Percentiles rank a stretch among this genome's conserved stretches.
phyloP scores from a whole-genome alignment of 78 protist species.

The Dictyostelium firmibasis region DNA sequence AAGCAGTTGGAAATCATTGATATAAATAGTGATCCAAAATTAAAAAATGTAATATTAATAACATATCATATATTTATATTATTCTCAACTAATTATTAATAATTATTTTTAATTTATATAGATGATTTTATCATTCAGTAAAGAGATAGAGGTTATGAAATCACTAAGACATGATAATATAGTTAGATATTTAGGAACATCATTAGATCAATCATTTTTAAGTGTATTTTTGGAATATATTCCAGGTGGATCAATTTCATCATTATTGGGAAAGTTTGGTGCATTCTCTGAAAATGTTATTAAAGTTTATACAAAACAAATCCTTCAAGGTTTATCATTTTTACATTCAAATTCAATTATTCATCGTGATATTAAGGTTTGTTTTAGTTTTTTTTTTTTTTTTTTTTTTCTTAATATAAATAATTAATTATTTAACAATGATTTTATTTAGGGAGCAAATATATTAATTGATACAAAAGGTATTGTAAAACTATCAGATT shows the following conservation, averaged over 20 bases:
- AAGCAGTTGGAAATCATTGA: constrained; percentile 79
- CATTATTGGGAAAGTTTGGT: constrained; percentile 84
- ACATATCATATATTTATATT: too few species aligned
- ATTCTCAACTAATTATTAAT: too few species aligned
- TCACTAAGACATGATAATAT: constrained; percentile 85
- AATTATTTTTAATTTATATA: too few species aligned
- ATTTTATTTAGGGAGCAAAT: constrained; percentile 82
- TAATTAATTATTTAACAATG: too few species aligned
- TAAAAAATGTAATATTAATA: constrained; percentile 19
- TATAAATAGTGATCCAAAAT: constrained; percentile 3
- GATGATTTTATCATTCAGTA: constrained; percentile 69
- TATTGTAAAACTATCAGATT: constrained; percentile 85
- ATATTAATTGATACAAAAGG: constrained; percentile 88
- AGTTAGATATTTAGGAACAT: constrained; percentile 81
- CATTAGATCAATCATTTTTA: constrained; percentile 50
- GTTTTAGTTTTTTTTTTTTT: not conserved
- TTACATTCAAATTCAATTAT: constrained; percentile 84
- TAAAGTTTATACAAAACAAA: constrained; percentile 78
- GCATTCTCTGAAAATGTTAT: constrained; percentile 82
- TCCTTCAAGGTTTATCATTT: constrained; percentile 82
- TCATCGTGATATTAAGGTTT: constrained; percentile 90
- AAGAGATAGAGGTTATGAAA: constrained; percentile 84
- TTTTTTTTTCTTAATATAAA: too few species aligned
- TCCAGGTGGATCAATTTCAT: constrained; percentile 89
- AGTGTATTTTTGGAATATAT: constrained; percentile 88